Evolutionary conservation across 1,284 basidiomycete genomes (phyloP).

Genomic region (Ceratobasidium papillatum): DNA sequence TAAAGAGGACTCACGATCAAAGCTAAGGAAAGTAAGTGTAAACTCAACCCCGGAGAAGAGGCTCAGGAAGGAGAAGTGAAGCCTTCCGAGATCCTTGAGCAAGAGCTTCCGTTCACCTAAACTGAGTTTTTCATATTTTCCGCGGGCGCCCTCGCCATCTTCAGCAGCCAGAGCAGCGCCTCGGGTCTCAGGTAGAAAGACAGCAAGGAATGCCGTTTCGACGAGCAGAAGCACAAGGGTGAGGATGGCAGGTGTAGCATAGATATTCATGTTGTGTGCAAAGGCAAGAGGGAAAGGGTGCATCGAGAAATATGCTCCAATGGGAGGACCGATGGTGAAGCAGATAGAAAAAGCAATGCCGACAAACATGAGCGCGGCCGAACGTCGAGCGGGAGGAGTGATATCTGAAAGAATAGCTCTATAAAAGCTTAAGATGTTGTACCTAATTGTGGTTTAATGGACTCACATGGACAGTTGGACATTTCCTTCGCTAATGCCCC

Average conservation of each 20-base stretch:
- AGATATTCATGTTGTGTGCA: conserved; percentile 78
- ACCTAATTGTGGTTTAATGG: neutral
- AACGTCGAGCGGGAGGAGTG: conserved; percentile 76
- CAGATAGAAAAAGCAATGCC: conserved; percentile 94
- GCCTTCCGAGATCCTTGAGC: conserved; percentile 59
- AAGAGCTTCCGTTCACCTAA: conserved; percentile 43
- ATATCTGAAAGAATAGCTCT: conserved; percentile 92
- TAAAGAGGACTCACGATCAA: conserved; percentile 69
- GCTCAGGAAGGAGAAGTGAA: conserved; percentile 85
- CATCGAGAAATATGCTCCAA: conserved; percentile 83
- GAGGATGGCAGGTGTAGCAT: conserved; percentile 82
- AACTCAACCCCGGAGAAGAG: conserved; percentile 91
- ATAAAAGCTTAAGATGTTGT: conserved; percentile 20
- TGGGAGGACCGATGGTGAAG: conserved; percentile 85
- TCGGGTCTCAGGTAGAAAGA: conserved; percentile 82
- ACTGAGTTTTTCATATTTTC: conserved; percentile 11
- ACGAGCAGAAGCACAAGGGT: conserved; percentile 73
- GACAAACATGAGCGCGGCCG: conserved; percentile 86
- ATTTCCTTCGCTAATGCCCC: conserved; percentile 84
- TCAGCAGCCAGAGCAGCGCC: conserved; percentile 54
- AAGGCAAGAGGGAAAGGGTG: conserved; percentile 55
- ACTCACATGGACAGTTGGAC: conserved; percentile 58
- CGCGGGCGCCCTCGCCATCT: conserved; percentile 44
- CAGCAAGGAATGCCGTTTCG: conserved; percentile 75
- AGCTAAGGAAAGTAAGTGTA: conserved; percentile 89